Conservation (phyloP, 345 rosid genomes). For the Passiflora organensis region DNA sequence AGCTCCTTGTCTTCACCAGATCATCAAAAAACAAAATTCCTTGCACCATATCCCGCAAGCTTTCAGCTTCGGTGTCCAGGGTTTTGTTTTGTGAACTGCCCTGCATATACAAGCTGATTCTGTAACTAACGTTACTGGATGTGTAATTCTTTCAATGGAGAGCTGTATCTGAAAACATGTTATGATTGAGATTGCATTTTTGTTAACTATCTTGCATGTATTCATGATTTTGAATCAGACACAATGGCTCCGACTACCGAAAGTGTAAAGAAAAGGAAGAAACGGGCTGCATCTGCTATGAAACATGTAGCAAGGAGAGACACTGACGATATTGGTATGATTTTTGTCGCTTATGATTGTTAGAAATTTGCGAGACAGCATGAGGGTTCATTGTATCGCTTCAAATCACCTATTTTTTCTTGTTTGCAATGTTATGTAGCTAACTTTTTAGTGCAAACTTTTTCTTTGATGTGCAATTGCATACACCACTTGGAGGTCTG, state of each 20-base stretch:
- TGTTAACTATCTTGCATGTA: constrained; percentile 3
- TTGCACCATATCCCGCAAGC: no score
- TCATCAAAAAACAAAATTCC: no score
- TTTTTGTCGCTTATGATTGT: not conserved
- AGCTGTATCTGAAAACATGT: no score
- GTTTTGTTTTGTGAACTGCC: no score
- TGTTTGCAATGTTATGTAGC: not conserved
- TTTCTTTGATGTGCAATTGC: not conserved
- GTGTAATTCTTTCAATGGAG: no score
- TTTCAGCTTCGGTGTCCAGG: no score
- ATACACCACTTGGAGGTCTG: not conserved
- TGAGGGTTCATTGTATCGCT: not conserved
- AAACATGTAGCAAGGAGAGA: constrained; percentile 19
- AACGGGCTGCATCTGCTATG: constrained; percentile 36
- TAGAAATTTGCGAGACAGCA: not conserved
- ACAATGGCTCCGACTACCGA: constrained; percentile 14
- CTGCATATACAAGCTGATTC: no score
- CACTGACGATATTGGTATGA: constrained; percentile 22
- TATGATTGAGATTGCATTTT: no score
- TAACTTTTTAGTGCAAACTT: not conserved
- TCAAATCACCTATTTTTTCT: not conserved
- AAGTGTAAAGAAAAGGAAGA: constrained; percentile 28
- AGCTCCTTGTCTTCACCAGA: no score
- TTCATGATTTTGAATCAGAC: constrained; percentile 14
- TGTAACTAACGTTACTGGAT: no score